Evolutionary conservation across 768 basidiomycete species (phyloP).

Genomic region (Rhodotorula babjevae): DNA sequence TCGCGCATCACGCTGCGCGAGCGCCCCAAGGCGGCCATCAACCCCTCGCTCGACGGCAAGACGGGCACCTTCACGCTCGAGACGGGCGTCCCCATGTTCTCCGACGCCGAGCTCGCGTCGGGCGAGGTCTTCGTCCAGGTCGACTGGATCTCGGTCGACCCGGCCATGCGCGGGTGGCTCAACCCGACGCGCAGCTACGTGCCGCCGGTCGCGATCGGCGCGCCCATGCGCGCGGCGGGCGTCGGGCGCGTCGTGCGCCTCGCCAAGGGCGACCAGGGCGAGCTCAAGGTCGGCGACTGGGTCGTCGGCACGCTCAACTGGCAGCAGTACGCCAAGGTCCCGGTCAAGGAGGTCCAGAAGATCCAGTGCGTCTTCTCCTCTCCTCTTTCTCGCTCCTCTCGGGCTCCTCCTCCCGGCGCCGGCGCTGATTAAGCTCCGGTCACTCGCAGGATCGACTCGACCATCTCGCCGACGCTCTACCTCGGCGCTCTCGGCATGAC

Average conservation of each 20-base stretch:
- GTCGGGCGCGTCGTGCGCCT: conserved; percentile 50
- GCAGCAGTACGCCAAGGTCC: conserved; percentile 64
- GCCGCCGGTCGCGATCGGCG: conserved; percentile 64
- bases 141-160: conserved; percentile 75
- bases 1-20: conserved; percentile 62
- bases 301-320: conserved; percentile 66
- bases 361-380: conserved; percentile 53
- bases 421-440: neutral
- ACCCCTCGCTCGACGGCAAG: conserved; percentile 10
- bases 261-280: neutral
- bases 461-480: conserved; percentile 51
- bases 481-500: conserved; percentile 70
- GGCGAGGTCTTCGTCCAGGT: conserved; percentile 65
- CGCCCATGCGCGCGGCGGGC: conserved; percentile 48
- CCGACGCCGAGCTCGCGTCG: conserved; percentile 47
- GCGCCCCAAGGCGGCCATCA: conserved; percentile 64
- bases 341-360: conserved; percentile 55
- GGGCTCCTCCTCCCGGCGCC: no score
- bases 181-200: conserved; percentile 67
- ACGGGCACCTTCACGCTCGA: conserved; percentile 62
- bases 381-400: neutral
- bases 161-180: conserved; percentile 80
- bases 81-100: conserved; percentile 38
- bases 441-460: neutral
- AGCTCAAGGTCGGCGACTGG: conserved; percentile 61